Percentiles rank a stretch among this genome's conserved stretches.
Conservation (phyloP, 2,329 filamentous ascomycete genomes). For the Drechslerella stenobrocha region DNA sequence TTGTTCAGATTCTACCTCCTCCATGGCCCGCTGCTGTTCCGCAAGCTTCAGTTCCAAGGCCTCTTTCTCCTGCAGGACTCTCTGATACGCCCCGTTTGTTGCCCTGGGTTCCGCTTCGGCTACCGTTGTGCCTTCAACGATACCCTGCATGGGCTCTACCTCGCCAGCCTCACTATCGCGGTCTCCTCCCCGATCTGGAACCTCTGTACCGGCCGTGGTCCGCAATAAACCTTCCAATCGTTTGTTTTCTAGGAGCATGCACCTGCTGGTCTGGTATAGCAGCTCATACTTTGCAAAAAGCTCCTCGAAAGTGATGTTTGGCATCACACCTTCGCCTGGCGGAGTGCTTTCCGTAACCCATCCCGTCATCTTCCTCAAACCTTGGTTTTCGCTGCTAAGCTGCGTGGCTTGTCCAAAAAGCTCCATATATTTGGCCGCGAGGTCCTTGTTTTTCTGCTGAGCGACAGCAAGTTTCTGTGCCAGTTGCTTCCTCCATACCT, state of each 20-base stretch:
- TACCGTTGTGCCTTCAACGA: neutral
- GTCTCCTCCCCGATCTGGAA: neutral
- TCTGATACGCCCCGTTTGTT: neutral
- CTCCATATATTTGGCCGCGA: neutral
- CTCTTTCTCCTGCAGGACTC: neutral
- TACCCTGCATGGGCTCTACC: neutral
- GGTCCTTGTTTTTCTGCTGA: neutral
- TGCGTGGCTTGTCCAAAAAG: neutral
- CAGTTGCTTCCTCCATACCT: neutral
- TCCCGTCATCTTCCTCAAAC: conserved; percentile 3
- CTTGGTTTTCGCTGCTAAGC: neutral
- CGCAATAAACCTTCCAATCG: conserved; percentile 10
- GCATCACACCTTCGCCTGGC: neutral
- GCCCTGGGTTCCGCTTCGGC: neutral
- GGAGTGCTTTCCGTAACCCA: conserved; percentile 2
- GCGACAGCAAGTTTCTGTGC: neutral
- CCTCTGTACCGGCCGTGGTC: neutral
- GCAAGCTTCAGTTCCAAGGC: neutral
- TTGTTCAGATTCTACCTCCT: neutral
- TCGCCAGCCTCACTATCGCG: neutral
- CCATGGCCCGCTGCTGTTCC: neutral
- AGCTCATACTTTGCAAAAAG: neutral
- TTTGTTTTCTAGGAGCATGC: conserved; percentile 6
- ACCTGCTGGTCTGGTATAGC: conserved; percentile 1
- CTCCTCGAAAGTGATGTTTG: neutral